phyloP scores from a whole-genome alignment of 1,139 yeast genomes.

The Arxiozyma telluris region DNA sequence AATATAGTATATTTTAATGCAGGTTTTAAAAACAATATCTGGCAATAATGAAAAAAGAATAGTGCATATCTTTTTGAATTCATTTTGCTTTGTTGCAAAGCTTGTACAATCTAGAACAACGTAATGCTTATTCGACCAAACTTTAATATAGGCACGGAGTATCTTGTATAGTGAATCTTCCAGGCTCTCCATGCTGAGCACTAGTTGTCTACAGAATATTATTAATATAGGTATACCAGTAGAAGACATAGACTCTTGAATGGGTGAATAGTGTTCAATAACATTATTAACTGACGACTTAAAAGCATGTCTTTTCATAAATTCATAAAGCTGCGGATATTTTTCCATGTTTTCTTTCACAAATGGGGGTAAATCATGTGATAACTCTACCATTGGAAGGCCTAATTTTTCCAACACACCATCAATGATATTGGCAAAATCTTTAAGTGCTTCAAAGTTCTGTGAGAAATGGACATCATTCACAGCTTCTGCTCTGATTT shows the following conservation, averaged over 20 bases:
- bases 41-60: conserved; percentile 38
- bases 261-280: conserved; percentile 29
- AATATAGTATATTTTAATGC: conserved; percentile 48
- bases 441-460: conserved; percentile 20
- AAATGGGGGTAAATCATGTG: conserved; percentile 46
- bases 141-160: conserved; percentile 58
- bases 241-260: conserved; percentile 54
- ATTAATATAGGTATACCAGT: conserved; percentile 69
- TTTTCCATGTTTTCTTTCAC: conserved; percentile 42
- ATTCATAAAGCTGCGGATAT: conserved; percentile 56
- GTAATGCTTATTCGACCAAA: conserved; percentile 64
- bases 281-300: conserved; percentile 35
- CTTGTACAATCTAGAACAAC: conserved; percentile 65
- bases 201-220: conserved; percentile 35
- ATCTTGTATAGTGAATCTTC: conserved; percentile 56
- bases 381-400: conserved; percentile 38
- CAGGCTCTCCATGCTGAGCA: conserved; percentile 35
- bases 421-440: conserved; percentile 26
- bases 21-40: conserved; percentile 43
- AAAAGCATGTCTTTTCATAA: conserved; percentile 60
- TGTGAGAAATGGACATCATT: conserved; percentile 21
- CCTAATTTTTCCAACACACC: conserved; percentile 32
- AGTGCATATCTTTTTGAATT: conserved; percentile 23
- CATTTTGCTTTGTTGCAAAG: conserved; percentile 31
- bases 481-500: conserved; percentile 39